These are phyloP conservation scores for Hamamelis virginiana DNA, from an alignment of 164 flowering plant species.

Conservation along the genomic window DNA sequence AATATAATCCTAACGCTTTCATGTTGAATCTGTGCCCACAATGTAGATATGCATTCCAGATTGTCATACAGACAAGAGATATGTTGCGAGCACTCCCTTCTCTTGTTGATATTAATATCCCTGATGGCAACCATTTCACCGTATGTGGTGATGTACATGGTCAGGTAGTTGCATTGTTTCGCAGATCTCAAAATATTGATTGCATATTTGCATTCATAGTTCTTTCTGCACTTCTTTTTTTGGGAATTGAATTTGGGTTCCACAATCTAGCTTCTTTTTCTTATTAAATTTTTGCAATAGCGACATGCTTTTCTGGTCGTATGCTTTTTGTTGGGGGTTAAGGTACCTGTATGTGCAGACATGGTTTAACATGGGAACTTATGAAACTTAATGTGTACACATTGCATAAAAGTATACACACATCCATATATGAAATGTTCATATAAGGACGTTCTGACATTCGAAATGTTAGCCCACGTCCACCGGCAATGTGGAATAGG, in stretches of 20 bases:
- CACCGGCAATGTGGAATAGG: too few species aligned
- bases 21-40: constrained; percentile 10
- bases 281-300: neutral
- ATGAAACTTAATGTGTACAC: too few species aligned
- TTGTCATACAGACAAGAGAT: constrained; percentile 84
- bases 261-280: neutral
- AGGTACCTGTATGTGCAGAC: too few species aligned
- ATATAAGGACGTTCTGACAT: too few species aligned
- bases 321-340: neutral
- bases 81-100: constrained; percentile 79
- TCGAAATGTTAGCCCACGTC: too few species aligned
- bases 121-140: constrained; percentile 77
- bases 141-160: constrained; percentile 99
- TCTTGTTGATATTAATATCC: constrained; percentile 77
- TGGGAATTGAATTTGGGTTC: neutral
- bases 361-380: too few species aligned
- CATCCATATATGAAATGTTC: too few species aligned
- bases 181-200: neutral
- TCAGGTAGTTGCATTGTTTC: constrained; percentile 54
- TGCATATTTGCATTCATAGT: neutral
- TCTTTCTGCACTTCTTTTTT: too few species aligned
- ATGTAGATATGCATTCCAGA: constrained; percentile 86
- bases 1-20: neutral
- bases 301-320: neutral
- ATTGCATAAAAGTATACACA: too few species aligned